Evolutionary conservation across 2,329 filamentous ascomycete species (phyloP).

Genomic region (Trichoderma pleuroti): DNA sequence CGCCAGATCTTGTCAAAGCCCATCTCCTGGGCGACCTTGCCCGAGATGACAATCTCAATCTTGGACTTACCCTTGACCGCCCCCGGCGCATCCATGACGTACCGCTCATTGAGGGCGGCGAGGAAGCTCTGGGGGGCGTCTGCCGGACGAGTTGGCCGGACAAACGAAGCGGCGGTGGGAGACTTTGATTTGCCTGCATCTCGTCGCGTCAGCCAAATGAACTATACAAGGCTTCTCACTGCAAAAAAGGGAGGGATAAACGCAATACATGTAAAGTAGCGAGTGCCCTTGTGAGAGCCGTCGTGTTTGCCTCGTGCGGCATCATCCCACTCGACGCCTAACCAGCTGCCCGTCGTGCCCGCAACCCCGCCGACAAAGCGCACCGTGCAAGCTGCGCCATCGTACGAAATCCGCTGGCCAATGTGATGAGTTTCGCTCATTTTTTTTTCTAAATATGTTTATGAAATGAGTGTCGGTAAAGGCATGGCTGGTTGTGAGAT

Average conservation of each 20-base stretch:
- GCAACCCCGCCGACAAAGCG: constrained; percentile 75
- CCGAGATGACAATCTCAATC: constrained; percentile 63
- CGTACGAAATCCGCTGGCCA: constrained; percentile 78
- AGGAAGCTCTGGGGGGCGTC: constrained; percentile 72
- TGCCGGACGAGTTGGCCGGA: constrained; percentile 69
- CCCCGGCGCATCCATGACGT: constrained; percentile 57
- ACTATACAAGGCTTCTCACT: not conserved
- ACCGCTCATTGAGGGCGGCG: constrained; percentile 77
- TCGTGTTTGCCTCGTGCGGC: constrained; percentile 82
- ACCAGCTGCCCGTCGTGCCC: constrained; percentile 75
- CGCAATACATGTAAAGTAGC: constrained; percentile 74
- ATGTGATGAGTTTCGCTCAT: constrained; percentile 46
- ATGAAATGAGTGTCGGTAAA: not conserved
- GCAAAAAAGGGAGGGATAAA: not conserved
- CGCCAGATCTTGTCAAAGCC: constrained; percentile 90
- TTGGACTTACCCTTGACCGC: constrained; percentile 36
- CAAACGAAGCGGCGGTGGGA: constrained; percentile 76
- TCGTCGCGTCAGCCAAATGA: not conserved
- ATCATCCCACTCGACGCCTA: constrained; percentile 98
- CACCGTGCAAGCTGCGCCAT: constrained; percentile 74
- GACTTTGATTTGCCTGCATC: constrained; percentile 55
- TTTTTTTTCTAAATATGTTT: not conserved
- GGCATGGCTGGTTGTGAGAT: not conserved
- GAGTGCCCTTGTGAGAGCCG: constrained; percentile 72
- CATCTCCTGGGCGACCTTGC: constrained; percentile 85